These are phyloP conservation scores for Pseudoscleropodium purum DNA, from an alignment of 225 moss, liverwort and hornwort genomes.

Conservation along the genomic window DNA sequence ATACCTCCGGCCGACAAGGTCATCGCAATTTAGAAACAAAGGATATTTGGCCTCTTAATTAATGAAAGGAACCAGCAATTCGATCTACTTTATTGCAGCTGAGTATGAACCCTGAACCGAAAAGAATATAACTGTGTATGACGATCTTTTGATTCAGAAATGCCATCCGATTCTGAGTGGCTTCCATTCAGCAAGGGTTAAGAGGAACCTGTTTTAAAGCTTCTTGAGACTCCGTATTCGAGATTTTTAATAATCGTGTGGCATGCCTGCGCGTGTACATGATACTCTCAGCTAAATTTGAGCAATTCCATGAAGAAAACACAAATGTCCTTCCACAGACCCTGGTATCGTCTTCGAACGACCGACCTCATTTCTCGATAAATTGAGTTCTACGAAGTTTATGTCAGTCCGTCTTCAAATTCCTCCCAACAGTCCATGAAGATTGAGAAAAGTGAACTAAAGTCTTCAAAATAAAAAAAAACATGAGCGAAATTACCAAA, in stretches of 20 bases:
- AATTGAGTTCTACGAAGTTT: neutral
- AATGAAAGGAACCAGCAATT: neutral
- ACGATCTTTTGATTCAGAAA: neutral
- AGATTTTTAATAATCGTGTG: constrained; percentile 23
- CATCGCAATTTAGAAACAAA: neutral
- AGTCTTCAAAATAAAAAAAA: neutral
- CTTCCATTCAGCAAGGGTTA: neutral
- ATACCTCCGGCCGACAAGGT: neutral
- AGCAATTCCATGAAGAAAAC: neutral
- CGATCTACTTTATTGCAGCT: neutral
- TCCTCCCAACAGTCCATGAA: neutral
- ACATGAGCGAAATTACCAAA: constrained; percentile 12
- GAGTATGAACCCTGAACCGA: neutral
- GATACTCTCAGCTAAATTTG: neutral
- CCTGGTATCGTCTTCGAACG: neutral
- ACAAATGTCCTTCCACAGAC: neutral
- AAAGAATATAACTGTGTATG: neutral
- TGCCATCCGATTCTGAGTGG: neutral
- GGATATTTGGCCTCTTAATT: neutral
- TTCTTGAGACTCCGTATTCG: constrained; percentile 25
- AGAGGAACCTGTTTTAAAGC: constrained; percentile 28
- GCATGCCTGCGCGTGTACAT: constrained; percentile 29
- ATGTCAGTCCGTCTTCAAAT: neutral
- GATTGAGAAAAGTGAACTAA: neutral
- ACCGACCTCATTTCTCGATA: neutral